These are phyloP conservation scores for Penicillium sp. DNA, from an alignment of 2,329 filamentous ascomycete species.

Conservation along the genomic window DNA sequence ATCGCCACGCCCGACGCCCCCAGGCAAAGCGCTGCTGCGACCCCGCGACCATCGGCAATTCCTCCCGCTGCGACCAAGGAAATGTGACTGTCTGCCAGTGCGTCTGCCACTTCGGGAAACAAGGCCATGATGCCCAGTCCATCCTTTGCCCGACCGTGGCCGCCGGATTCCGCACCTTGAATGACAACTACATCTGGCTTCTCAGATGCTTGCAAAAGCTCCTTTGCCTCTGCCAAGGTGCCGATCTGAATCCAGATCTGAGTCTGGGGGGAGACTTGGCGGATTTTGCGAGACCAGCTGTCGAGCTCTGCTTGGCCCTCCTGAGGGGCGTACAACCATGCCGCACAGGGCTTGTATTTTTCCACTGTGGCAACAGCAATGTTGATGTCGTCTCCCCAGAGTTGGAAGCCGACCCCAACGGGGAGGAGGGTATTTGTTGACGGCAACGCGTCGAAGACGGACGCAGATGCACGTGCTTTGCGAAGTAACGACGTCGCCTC, in stretches of 20 bases:
- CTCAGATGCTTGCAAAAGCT: slow-evolving; percentile 36
- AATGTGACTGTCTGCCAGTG: slow-evolving; percentile 37
- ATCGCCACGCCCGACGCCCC: slow-evolving; percentile 57
- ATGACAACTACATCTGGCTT: slow-evolving; percentile 54
- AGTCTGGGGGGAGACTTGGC: slow-evolving; percentile 42
- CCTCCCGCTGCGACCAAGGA: slow-evolving; percentile 54
- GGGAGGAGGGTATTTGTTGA: slow-evolving; percentile 29
- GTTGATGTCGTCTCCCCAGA: slow-evolving; percentile 40
- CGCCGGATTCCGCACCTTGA: slow-evolving; percentile 56
- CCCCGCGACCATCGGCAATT: slow-evolving; percentile 53
- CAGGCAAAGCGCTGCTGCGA: slow-evolving; percentile 50
- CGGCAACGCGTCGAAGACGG: slow-evolving; percentile 4
- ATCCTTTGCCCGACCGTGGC: slow-evolving; percentile 50
- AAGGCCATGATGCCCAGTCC: slow-evolving; percentile 52
- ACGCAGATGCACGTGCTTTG: slow-evolving; percentile 5
- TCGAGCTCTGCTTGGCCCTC: slow-evolving; percentile 35
- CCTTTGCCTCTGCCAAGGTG: slow-evolving; percentile 49
- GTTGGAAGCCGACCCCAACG: slow-evolving; percentile 44
- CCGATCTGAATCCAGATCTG: slow-evolving; percentile 58
- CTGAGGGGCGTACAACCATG: slow-evolving; percentile 44
- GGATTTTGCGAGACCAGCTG: slow-evolving; percentile 48
- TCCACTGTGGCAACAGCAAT: slow-evolving; percentile 30
- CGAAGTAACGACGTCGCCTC: slow-evolving; percentile 29
- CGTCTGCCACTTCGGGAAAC: slow-evolving; percentile 53
- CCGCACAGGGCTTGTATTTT: slow-evolving; percentile 41